Conservation (phyloP, 2,329 filamentous ascomycete species). For the Stachybotrys elegans region DNA sequence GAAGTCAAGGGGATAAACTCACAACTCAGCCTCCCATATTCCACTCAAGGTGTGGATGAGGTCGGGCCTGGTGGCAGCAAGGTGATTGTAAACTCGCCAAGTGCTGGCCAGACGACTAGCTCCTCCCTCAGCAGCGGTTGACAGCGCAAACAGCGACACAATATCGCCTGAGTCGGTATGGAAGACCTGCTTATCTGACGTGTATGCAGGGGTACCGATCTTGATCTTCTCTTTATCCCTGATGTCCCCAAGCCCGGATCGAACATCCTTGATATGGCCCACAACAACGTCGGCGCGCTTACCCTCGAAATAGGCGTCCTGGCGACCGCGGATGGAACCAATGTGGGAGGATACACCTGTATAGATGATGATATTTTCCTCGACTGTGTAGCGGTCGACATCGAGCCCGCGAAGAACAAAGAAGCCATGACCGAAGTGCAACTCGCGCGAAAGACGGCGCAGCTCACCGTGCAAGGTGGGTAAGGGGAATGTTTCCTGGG, state of each 20-base stretch:
- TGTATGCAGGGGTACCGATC: conserved; percentile 31
- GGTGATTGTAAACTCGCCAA: conserved; percentile 57
- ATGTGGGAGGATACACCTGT: conserved; percentile 51
- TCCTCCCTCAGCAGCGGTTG: conserved; percentile 46
- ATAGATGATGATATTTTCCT: conserved; percentile 52
- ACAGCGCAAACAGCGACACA: conserved; percentile 50
- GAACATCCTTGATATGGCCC: conserved; percentile 8
- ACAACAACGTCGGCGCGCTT: not conserved
- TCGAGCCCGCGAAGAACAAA: conserved; percentile 50
- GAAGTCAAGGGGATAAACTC: not conserved
- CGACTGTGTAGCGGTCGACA: conserved; percentile 39
- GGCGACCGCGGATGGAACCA: conserved; percentile 41
- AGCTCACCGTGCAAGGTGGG: conserved; percentile 43
- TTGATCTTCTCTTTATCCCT: not conserved
- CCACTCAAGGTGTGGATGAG: conserved; percentile 50
- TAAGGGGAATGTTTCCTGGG: conserved; percentile 45
- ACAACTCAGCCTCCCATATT: conserved; percentile 33
- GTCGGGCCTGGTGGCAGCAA: conserved; percentile 52
- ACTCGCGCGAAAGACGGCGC: conserved; percentile 35
- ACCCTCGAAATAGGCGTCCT: conserved; percentile 28
- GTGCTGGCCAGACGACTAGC: conserved; percentile 52
- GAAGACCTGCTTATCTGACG: conserved; percentile 55
- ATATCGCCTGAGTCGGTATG: conserved; percentile 57
- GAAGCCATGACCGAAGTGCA: conserved; percentile 52
- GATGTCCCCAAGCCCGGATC: not conserved